Base-by-base conservation (phyloP, 805 yeast genomes). In the Sporopachydermia lactativora region DNA sequence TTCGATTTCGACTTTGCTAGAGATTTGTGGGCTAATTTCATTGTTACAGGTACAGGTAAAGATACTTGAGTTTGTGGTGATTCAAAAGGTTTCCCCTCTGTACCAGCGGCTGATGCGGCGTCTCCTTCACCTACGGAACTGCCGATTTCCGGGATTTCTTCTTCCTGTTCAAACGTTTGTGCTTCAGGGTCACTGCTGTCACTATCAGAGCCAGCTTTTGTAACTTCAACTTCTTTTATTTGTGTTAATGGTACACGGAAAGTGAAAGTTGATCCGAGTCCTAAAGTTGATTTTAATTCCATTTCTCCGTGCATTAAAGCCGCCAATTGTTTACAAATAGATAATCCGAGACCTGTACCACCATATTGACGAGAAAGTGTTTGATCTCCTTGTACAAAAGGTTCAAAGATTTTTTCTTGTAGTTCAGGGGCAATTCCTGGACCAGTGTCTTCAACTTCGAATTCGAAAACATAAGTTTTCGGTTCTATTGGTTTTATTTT, bases 351-450 rank as follows among this genome's bases (percentile, higher is more conserved):
- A 2, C 97, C 98, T 0, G 96, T 92, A 49, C 98, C 98, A 43
- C 97, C 96, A 53, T 81, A 79, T 43, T 88, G 83, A 53, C 95
- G 70, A 3, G 95, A 82, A 18, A 85, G 65, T 0, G 96, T 85
- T 57, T 86, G 95, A 53, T 89, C 97, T 41, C 97, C 98, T 61
- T 89, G 98, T 15, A 88, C 86, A 64, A 89, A 89, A 1, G 97
- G 96, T 52, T 92, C 96, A 58, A 89, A 89, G 1, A 89, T 94
- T 45, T 81, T 75, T 36, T 76, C 76, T 52, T 83, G 96, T 41
- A 86, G 59, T 1, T 78, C 75, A 11, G 79, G 76, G 35, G 84
- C 94, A 41, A 89, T 88, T 44, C 98, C 98, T 0, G 96, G 88
- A 3, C 98, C 97, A 0, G 94, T 84, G 55, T 89, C 98, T 31